These are phyloP conservation scores for Podospora comata DNA, from an alignment of 495 filamentous ascomycete species.

Conservation along the genomic window DNA sequence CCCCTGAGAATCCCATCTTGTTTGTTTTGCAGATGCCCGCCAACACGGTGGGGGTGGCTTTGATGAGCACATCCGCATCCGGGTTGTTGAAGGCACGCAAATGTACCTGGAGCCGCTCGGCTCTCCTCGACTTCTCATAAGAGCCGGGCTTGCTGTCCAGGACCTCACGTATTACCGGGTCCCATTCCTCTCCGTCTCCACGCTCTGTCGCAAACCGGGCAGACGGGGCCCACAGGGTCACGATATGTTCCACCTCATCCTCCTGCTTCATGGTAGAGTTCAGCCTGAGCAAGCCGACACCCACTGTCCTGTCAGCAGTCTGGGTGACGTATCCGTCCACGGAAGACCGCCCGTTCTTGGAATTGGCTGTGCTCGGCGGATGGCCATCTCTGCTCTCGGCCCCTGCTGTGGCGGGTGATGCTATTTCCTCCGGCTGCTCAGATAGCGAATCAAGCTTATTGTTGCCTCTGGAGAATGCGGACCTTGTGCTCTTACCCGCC, in stretches of 20 bases:
- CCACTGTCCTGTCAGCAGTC: conserved; percentile 61
- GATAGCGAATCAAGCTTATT: conserved; percentile 48
- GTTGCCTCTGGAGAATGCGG: conserved; percentile 45
- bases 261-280: conserved; percentile 73
- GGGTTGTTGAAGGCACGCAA: conserved; percentile 69
- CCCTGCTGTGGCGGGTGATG: conserved; percentile 26
- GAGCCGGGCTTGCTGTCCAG: conserved; percentile 67
- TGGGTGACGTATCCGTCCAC: conserved; percentile 45
- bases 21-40: conserved; percentile 73
- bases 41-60: conserved; percentile 81
- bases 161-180: conserved; percentile 69
- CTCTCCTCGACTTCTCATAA: conserved; percentile 65
- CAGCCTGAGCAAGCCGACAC: conserved; percentile 77
- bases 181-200: conserved; percentile 65
- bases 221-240: conserved; percentile 74
- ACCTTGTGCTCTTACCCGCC: conserved; percentile 54
- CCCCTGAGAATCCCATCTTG: conserved; percentile 93
- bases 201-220: conserved; percentile 43
- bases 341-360: conserved; percentile 42
- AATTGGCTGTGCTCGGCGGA: conserved; percentile 56
- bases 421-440: conserved; percentile 45
- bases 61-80: conserved; percentile 76
- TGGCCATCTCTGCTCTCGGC: conserved; percentile 44
- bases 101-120: conserved; percentile 72
- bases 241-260: conserved; percentile 68